phyloP scores from a whole-genome alignment of 805 yeast species.

The Ogataea saltuana region DNA sequence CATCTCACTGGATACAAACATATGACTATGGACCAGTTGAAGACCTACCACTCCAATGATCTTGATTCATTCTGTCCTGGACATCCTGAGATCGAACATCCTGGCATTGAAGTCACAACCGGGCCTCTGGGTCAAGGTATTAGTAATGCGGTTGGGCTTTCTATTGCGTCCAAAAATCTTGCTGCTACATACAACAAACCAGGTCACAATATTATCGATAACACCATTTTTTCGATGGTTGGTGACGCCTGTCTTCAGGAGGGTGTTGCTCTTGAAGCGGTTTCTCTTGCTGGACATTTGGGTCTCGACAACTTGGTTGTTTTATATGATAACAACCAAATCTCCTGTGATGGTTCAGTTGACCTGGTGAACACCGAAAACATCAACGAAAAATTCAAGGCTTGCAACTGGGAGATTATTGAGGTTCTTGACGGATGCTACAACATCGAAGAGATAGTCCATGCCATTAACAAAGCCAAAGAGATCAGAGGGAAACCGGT shows the following conservation, averaged over 20 bases:
- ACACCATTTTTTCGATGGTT: slow-evolving; percentile 72
- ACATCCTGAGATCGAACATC: slow-evolving; percentile 91
- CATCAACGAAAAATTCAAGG: slow-evolving; percentile 77
- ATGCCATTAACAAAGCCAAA: slow-evolving; percentile 80
- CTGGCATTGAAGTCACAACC: slow-evolving; percentile 95
- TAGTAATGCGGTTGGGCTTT: slow-evolving; percentile 92
- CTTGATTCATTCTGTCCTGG: slow-evolving; percentile 91
- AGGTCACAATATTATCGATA: slow-evolving; percentile 66
- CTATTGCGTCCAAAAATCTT: slow-evolving; percentile 87
- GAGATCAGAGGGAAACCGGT: slow-evolving; percentile 76
- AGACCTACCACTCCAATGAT: slow-evolving; percentile 72
- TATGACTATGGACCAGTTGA: slow-evolving; percentile 77
- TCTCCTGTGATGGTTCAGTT: slow-evolving; percentile 94
- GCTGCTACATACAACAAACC: slow-evolving; percentile 95
- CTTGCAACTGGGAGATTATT: slow-evolving; percentile 92
- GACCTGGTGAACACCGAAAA: slow-evolving; percentile 90
- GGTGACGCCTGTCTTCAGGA: slow-evolving; percentile 99
- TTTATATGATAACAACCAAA: slow-evolving; percentile 94
- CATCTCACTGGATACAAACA: slow-evolving; percentile 81
- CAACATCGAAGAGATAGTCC: slow-evolving; percentile 66
- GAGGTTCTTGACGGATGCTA: slow-evolving; percentile 77
- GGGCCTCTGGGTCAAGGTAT: slow-evolving; percentile 99
- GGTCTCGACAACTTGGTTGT: slow-evolving; percentile 89
- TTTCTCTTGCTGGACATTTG: slow-evolving; percentile 93
- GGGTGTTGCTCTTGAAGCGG: slow-evolving; percentile 94